Conservation (phyloP, 495 filamentous ascomycete species). For the Trichocladium uniseriatum region DNA sequence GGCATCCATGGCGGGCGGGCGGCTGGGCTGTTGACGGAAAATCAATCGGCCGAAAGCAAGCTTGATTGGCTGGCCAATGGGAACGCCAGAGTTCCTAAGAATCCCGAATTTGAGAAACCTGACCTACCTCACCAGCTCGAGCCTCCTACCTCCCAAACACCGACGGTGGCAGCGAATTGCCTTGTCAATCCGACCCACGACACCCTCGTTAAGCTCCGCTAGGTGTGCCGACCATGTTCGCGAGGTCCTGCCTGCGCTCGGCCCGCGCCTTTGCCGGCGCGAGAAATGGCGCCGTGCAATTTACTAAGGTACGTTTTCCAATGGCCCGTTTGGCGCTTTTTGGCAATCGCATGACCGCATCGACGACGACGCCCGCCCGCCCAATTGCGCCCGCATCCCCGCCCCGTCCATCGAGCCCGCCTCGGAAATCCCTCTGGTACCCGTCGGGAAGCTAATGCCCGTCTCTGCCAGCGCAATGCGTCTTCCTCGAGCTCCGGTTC, state of each 20-base stretch:
- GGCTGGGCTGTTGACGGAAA: too few species aligned
- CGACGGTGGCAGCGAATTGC: constrained; percentile 34
- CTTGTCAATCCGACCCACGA: constrained; percentile 28
- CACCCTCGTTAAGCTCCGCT: constrained; percentile 33
- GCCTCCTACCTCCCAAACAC: constrained; percentile 21
- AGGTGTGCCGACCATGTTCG: constrained; percentile 65
- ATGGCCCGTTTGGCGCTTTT: not conserved
- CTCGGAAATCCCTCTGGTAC: not conserved
- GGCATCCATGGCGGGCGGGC: too few species aligned
- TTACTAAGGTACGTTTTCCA: constrained; percentile 45
- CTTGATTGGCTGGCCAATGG: constrained; percentile 24
- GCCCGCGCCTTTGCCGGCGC: constrained; percentile 67
- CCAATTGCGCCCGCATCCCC: constrained; percentile 11
- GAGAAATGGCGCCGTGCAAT: constrained; percentile 49
- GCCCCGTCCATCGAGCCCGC: not conserved
- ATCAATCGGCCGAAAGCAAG: constrained; percentile 16
- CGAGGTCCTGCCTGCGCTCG: constrained; percentile 71
- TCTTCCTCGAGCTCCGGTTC: constrained; percentile 52
- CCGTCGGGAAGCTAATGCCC: constrained; percentile 15
- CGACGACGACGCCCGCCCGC: constrained; percentile 7
- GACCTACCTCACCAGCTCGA: constrained; percentile 25
- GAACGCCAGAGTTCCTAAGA: constrained; percentile 29
- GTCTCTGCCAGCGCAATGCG: constrained; percentile 45
- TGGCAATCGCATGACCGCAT: constrained; percentile 10
- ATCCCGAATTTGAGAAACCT: constrained; percentile 33